These are phyloP conservation scores for Hericium coralloides DNA, from an alignment of 768 basidiomycete species.

Conservation along the genomic window DNA sequence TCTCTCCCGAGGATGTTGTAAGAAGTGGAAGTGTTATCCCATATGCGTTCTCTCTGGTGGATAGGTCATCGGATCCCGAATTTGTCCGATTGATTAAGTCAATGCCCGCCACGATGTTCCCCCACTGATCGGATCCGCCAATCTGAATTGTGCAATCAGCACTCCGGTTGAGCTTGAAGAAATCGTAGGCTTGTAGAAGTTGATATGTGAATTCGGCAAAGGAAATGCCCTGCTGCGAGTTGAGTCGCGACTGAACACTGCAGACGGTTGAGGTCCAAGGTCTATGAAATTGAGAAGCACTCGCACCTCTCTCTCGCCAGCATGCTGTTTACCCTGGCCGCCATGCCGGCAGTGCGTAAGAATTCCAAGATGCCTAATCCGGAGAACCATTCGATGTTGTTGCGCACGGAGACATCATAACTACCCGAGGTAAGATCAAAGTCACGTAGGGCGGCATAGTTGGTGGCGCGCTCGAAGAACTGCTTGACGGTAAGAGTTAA, in stretches of 20 bases:
- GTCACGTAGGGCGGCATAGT: conserved; percentile 39
- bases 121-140: conserved; percentile 98
- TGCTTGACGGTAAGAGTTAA: conserved; percentile 56
- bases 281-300: neutral
- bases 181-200: conserved; percentile 94
- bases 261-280: neutral
- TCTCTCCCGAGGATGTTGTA: conserved; percentile 82
- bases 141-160: conserved; percentile 77
- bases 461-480: conserved; percentile 62
- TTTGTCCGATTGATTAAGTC: conserved; percentile 71
- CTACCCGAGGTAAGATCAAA: conserved; percentile 7
- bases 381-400: conserved; percentile 76
- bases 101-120: conserved; percentile 90
- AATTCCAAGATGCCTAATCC: conserved; percentile 74
- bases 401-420: conserved; percentile 34
- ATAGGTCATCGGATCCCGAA: conserved; percentile 3
- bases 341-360: conserved; percentile 68
- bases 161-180: conserved; percentile 60
- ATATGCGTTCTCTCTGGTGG: conserved; percentile 37
- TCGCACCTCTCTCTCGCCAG: conserved; percentile 79
- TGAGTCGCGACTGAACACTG: conserved; percentile 78
- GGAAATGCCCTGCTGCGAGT: conserved; percentile 81
- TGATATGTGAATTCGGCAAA: conserved; percentile 99
- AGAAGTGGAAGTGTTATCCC: conserved; percentile 93
- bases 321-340: conserved; percentile 84